Percentiles rank a stretch among this genome's conserved stretches.
Evolutionary conservation across 768 basidiomycete genomes (phyloP).

Genomic region (Lactarius indigo): DNA sequence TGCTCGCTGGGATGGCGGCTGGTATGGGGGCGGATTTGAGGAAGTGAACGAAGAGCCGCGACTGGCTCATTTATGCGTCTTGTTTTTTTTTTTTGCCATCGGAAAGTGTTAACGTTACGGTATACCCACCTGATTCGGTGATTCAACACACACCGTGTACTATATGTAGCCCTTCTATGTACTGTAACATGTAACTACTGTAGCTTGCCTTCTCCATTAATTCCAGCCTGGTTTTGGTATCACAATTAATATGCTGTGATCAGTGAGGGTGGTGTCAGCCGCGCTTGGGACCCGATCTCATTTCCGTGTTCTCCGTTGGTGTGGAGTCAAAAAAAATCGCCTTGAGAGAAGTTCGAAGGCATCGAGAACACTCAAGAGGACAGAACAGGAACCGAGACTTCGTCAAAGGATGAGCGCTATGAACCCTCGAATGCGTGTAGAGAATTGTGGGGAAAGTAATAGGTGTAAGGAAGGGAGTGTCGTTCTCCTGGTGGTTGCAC

Average conservation of each 20-base stretch:
- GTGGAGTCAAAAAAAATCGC: not conserved
- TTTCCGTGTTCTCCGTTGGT: not conserved
- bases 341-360: not conserved
- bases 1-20: conserved; percentile 70
- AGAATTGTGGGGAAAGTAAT: too few relatives aligned
- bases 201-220: not conserved
- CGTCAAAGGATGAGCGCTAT: too few relatives aligned
- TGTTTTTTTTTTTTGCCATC: not conserved
- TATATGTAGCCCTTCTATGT: too few relatives aligned
- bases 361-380: too few relatives aligned
- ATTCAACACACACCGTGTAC: not conserved
- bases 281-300: not conserved
- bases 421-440: too few relatives aligned
- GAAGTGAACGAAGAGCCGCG: not conserved
- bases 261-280: not conserved
- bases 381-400: too few relatives aligned
- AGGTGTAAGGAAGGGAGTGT: too few relatives aligned
- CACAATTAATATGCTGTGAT: not conserved
- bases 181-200: not conserved
- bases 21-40: conserved; percentile 45
- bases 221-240: not conserved
- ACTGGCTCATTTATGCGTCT: not conserved
- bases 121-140: not conserved
- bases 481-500: too few relatives aligned
- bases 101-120: too few relatives aligned